Evolutionary conservation across 1,284 basidiomycete genomes (phyloP), one percentile per base, ranked within the genome.

Genomic region (Ceratobasidium sp.): DNA sequence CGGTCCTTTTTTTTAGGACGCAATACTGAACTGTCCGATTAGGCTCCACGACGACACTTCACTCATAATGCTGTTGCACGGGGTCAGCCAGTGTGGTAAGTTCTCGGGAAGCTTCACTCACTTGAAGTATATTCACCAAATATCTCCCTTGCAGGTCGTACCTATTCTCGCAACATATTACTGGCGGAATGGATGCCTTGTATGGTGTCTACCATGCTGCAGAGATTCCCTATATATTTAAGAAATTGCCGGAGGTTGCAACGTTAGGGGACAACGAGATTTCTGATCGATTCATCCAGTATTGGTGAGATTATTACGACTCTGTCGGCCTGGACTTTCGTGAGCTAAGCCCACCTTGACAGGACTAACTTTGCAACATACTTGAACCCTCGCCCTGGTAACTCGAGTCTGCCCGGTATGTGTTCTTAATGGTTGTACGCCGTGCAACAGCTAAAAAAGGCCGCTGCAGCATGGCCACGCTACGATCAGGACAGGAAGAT

Each of bases 21-120:
- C 10, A 48, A 48, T 10, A 48, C 17, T 48, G 46, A 48, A 48
- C 62, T 15, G 33, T 17, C 33, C n/a, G 26, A 15, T 7, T 46
- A 59, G 69, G 69, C 69, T 13, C 69, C 69, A 46, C 26, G 69
- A 59, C 59, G 69, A 20, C 20, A 71, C 10, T 71, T 71, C 44
- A 59, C 59, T 20, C 28, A 56, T 9, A 33, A 56, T 17, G 46
- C 67, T 6, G 52, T 56, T 38, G 17, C 23, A 13, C n/a, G 67
- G 28, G 33, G 33, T 28, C 33, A 23, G 26, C 15, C 48, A 26
- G 67, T 54, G 15, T 69, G 67, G 67, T 69, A 15, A 40, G 67
- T 56, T 26, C 20, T 28, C 17, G 23, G 28, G 9, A 6, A 6
- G 28, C 23, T 28, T 33, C 13, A 6, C 23, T 28, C 33, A 17